Evolutionary conservation across 371 early-diverging fungal genomes (phyloP), one percentile per base, ranked within the genome.

Genomic region (Funneliformis caledonium): DNA sequence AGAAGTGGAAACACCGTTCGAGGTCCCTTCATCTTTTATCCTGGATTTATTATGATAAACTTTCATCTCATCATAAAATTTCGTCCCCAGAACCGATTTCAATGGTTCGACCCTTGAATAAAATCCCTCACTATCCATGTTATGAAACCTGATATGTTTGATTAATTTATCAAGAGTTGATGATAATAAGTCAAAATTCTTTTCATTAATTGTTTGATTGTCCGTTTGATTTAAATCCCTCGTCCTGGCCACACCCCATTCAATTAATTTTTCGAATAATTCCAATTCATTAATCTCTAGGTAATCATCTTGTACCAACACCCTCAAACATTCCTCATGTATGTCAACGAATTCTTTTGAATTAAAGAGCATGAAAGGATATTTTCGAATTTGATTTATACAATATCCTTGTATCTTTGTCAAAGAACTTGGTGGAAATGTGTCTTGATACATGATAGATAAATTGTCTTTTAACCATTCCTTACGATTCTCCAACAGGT

Each of bases 381-480:
- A 65, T 52, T 67, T 67, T 45, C 33, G n/a, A 65, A 78, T 65
- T 33, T 31, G 26, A 62, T 67, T 50, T 31, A 59, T 16, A 67
- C 78, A 61, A 50, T 42, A 78, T 11, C 67, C 78, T 65, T 67
- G 78, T 65, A 78, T 43, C 52, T 78, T 67, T 16, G 19, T 78
- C 16, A 78, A 50, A 9, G 78, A 64, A 37, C 31, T 31, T 31
- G 31, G 16, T n/a, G 4, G n/a, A 50, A 52, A 78, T 48, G 62
- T 67, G 22, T 19, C n/a, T 12, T n/a, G 78, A 50, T 65, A 67
- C 11, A 78, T 14, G 45, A 50, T 9, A 10, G 26, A 19, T 16
- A 78, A 47, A 67, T 78, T 78, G 2, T 78, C 59, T 67, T 78
- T 50, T 56, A 78, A 52, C 67, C 67, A 78, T 14, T 43, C n/a